Evolutionary conservation across 441 rosid species (phyloP).

Genomic region (Bocquillonia castaneifolia): DNA sequence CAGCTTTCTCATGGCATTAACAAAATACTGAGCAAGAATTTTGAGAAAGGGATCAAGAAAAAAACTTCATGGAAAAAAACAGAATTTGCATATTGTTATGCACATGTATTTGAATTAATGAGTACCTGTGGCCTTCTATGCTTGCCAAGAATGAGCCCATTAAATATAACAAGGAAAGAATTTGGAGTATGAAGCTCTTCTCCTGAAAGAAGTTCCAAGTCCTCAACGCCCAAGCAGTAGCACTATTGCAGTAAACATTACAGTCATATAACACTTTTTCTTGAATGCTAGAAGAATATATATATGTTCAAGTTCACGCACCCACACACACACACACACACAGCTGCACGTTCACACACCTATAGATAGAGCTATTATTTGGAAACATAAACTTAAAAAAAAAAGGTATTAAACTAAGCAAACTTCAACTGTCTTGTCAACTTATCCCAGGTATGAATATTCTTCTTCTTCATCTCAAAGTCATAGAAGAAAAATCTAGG

Average conservation of each 20-base stretch:
- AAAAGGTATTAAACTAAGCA: not conserved
- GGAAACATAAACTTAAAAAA: not conserved
- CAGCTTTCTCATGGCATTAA: slow-evolving; percentile 62
- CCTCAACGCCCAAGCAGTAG: slow-evolving; percentile 79
- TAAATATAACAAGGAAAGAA: slow-evolving; percentile 75
- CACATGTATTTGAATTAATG: slow-evolving; percentile 1
- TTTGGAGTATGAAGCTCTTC: slow-evolving; percentile 87
- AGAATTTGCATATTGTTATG: slow-evolving; percentile 6
- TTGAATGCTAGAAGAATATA: slow-evolving; percentile 5
- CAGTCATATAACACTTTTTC: not conserved
- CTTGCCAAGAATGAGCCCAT: slow-evolving; percentile 94
- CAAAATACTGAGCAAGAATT: slow-evolving; percentile 51
- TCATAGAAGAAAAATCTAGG: not conserved
- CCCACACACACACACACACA: not conserved
- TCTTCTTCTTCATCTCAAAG: not conserved
- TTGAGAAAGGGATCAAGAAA: not conserved
- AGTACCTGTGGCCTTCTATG: slow-evolving; percentile 89
- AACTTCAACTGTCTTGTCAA: not conserved
- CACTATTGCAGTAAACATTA: slow-evolving; percentile 45
- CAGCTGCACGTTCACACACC: not conserved
- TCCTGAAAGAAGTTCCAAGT: slow-evolving; percentile 72
- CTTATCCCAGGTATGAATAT: not conserved
- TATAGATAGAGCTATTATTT: not conserved
- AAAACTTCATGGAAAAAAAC: slow-evolving; percentile 18
- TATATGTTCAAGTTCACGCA: not conserved